A percentile compares a stretch with the other conserved stretches of the same genome.
Conservation (phyloP, 345 rosid species). For the Diplotaxis tenuifolia region DNA sequence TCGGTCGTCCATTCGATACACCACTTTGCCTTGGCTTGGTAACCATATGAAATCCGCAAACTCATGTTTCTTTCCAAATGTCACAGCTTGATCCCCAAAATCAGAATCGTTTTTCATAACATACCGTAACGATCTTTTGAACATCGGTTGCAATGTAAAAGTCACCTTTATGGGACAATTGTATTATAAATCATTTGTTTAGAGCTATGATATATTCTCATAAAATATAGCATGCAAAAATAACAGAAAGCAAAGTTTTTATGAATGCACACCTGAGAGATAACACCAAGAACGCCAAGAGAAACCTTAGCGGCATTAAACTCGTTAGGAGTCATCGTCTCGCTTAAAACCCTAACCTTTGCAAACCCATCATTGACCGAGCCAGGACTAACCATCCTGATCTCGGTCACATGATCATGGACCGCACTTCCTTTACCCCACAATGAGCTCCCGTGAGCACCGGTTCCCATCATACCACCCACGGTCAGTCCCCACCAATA, state of each 20-base stretch:
- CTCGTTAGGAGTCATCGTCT: neutral
- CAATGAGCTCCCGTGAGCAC: slow-evolving; percentile 19
- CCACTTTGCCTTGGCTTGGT: slow-evolving; percentile 24
- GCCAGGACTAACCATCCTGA: slow-evolving; percentile 8
- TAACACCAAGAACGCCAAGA: slow-evolving; percentile 16
- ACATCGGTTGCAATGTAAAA: slow-evolving; percentile 54
- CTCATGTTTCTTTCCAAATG: slow-evolving; percentile 19
- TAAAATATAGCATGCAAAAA: neutral
- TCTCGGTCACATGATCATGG: slow-evolving; percentile 19
- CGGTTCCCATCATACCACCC: slow-evolving; percentile 18
- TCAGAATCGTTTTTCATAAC: slow-evolving; percentile 10
- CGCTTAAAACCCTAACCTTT: neutral
- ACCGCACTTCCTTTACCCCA: slow-evolving; percentile 23
- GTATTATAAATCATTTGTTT: neutral
- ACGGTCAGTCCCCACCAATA: slow-evolving; percentile 20
- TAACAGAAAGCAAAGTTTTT: neutral
- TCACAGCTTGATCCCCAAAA: slow-evolving; percentile 9
- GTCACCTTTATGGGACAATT: slow-evolving; percentile 44
- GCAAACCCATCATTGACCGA: neutral
- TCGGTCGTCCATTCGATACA: slow-evolving; percentile 51
- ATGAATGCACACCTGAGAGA: slow-evolving; percentile 4
- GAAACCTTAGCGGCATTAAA: slow-evolving; percentile 10
- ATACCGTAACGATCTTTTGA: slow-evolving; percentile 60
- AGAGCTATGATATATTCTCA: neutral
- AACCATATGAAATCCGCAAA: slow-evolving; percentile 22